phyloP scores from a whole-genome alignment of 257 asterid species.

The Solanum medicagineum region DNA sequence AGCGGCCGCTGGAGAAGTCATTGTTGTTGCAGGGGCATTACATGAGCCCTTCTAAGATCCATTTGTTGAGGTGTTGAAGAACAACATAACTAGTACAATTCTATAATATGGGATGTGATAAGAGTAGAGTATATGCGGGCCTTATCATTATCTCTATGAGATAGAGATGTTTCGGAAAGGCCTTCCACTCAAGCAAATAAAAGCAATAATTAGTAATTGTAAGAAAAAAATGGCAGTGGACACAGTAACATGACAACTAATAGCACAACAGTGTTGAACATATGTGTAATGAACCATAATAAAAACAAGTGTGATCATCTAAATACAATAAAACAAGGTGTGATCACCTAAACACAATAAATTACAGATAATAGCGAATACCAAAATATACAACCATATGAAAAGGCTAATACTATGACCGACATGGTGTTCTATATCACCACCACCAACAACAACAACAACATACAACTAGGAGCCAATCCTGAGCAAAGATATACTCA shows the following conservation, averaged over 20 bases:
- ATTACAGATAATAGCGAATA: neutral
- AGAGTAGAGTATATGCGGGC: too few relatives aligned
- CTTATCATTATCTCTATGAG: neutral
- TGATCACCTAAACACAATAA: neutral
- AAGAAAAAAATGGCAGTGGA: too few relatives aligned
- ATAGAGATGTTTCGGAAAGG: too few relatives aligned
- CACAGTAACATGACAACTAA: too few relatives aligned
- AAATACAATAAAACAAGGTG: neutral
- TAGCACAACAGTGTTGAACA: too few relatives aligned
- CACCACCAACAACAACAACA: too few relatives aligned
- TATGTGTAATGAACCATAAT: neutral
- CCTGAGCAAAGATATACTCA: neutral
- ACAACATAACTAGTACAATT: too few relatives aligned
- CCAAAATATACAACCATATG: neutral
- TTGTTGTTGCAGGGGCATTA: neutral
- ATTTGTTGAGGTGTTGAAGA: too few relatives aligned
- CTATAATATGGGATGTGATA: too few relatives aligned
- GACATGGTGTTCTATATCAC: neutral
- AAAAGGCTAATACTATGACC: neutral
- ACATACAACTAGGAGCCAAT: neutral
- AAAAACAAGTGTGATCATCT: neutral
- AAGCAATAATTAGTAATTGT: too few relatives aligned
- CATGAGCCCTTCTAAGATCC: too few relatives aligned
- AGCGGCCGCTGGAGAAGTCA: too few relatives aligned
- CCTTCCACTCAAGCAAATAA: neutral